These are phyloP conservation scores for Candida adriatica DNA, from an alignment of 805 yeast genomes.

Conservation along the genomic window DNA sequence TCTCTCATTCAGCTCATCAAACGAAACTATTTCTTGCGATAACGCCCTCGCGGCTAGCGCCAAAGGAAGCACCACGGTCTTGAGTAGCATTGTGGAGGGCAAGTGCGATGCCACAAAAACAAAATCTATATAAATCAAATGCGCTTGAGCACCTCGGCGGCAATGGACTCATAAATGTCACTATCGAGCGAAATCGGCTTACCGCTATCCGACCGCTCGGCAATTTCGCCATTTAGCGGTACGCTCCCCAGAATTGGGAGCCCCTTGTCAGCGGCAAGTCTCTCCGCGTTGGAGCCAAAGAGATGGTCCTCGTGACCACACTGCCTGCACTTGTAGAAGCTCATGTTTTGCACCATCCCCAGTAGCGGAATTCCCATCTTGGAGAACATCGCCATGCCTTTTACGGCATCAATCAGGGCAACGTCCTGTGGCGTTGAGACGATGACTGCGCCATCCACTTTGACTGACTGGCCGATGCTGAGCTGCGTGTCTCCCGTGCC, in stretches of 20 bases:
- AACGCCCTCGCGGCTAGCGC: no score
- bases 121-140: no score
- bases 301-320: slow-evolving; percentile 68
- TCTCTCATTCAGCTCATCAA: no score
- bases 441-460: slow-evolving; percentile 71
- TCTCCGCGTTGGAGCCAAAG: slow-evolving; percentile 54
- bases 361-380: slow-evolving; percentile 65
- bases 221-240: slow-evolving; percentile 58
- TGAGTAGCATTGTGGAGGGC: no score
- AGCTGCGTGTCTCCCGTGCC: slow-evolving; percentile 88
- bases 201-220: slow-evolving; percentile 57
- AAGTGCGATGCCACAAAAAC: no score
- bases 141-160: no score
- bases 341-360: slow-evolving; percentile 82
- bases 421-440: slow-evolving; percentile 86
- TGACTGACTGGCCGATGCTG: slow-evolving; percentile 72
- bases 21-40: no score
- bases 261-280: slow-evolving; percentile 41
- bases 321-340: slow-evolving; percentile 66
- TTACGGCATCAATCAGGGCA: slow-evolving; percentile 71
- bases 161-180: slow-evolving; percentile 31
- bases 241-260: slow-evolving; percentile 55
- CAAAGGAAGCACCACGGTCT: no score
- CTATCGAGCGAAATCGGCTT: slow-evolving; percentile 49
- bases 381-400: slow-evolving; percentile 73